Percentiles rank a stretch among this genome's conserved stretches.
phyloP scores from a whole-genome alignment of 2,329 filamentous ascomycete species.

The Trichoderma sp. region DNA sequence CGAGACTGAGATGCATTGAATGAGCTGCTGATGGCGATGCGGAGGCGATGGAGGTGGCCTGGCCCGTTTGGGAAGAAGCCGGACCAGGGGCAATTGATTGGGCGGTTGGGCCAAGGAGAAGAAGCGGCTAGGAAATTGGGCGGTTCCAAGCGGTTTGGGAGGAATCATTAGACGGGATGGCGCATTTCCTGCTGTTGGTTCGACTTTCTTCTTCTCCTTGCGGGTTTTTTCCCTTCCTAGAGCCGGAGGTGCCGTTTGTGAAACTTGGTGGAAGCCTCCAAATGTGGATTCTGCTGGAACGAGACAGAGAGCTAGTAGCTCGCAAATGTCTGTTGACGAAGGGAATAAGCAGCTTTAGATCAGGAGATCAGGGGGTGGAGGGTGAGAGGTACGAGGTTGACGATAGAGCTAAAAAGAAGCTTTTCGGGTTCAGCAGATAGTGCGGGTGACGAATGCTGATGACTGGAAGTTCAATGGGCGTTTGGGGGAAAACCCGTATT shows the following conservation, averaged over 20 bases:
- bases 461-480: not conserved
- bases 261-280: no score
- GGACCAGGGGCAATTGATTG: slow-evolving; percentile 12
- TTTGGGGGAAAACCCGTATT: slow-evolving; percentile 6
- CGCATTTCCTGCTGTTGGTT: not conserved
- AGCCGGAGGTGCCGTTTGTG: not conserved
- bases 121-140: slow-evolving; percentile 1
- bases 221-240: no score
- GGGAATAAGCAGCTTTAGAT: not conserved
- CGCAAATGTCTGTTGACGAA: not conserved
- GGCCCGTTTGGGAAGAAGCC: slow-evolving; percentile 14
- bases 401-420: slow-evolving; percentile 6
- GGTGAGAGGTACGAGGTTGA: not conserved
- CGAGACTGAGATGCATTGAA: not conserved
- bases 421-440: slow-evolving; percentile 10
- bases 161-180: not conserved
- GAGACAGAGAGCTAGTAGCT: no score
- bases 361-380: not conserved
- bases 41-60: slow-evolving; percentile 8
- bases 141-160: not conserved
- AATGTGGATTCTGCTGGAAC: no score
- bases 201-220: no score
- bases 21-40: slow-evolving; percentile 16
- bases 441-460: slow-evolving; percentile 14
- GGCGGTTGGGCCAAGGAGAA: not conserved